A percentile compares a stretch with the other conserved stretches of the same genome.
Conservation (phyloP, 208 protist genomes). For the Trypanosoma boissoni region DNA sequence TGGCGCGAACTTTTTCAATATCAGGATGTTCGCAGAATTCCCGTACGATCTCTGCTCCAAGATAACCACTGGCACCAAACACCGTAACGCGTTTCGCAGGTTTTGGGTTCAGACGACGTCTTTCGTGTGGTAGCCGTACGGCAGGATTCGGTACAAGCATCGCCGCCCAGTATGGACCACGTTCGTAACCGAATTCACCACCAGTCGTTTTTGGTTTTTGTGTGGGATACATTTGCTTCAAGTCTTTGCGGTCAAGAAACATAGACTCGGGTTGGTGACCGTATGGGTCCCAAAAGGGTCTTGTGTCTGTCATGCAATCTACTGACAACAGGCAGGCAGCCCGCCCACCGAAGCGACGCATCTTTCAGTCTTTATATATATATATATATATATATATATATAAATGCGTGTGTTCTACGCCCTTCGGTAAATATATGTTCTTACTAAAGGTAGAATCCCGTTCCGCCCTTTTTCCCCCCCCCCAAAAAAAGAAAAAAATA, state of each 20-base stretch:
- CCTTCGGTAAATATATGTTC: too few species aligned
- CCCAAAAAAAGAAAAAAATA: background rate
- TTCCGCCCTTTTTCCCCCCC: background rate
- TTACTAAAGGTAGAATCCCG: too few species aligned
- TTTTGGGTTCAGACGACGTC: conserved; percentile 84
- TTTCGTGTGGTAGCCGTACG: conserved; percentile 84
- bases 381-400: too few species aligned
- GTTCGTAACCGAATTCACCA: conserved; percentile 89
- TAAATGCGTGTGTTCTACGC: too few species aligned
- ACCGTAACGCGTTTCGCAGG: conserved; percentile 88
- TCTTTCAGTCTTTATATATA: conserved; percentile 3
- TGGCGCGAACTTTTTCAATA: conserved; percentile 86
- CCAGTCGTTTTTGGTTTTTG: conserved; percentile 84
- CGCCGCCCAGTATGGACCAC: conserved; percentile 82
- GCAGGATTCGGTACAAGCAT: conserved; percentile 90
- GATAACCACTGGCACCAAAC: conserved; percentile 86
- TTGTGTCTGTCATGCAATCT: conserved; percentile 11
- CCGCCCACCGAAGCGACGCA: conserved; percentile 40
- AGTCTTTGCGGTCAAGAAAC: conserved; percentile 89
- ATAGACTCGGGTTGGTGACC: conserved; percentile 88
- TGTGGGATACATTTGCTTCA: conserved; percentile 90
- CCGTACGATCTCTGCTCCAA: conserved; percentile 85
- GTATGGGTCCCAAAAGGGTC: conserved; percentile 84
- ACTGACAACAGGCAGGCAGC: conserved; percentile 21
- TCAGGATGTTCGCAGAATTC: conserved; percentile 89